Percentiles rank a stretch among this genome's conserved stretches.
phyloP scores from a whole-genome alignment of 78 protist genomes.

The Speleostelium caveatum region DNA sequence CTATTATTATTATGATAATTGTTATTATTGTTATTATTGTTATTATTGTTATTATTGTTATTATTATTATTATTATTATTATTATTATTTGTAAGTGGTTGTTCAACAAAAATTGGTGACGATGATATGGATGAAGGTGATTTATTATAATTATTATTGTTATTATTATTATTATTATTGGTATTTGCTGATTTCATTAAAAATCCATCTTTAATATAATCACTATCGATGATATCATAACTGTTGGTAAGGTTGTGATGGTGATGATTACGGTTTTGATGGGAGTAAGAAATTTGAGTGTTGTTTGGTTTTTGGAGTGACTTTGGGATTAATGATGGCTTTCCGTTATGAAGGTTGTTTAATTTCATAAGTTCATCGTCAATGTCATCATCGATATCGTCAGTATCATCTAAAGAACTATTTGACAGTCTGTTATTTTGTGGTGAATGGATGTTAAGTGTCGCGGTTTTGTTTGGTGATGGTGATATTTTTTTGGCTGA shows the following conservation, averaged over 20 bases:
- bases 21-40: background rate
- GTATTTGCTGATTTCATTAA: no score
- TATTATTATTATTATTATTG: no score
- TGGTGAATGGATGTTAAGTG: background rate
- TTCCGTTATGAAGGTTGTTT: conserved; percentile 9
- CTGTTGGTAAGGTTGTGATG: conserved; percentile 34
- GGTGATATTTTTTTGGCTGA: background rate
- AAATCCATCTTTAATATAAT: conserved; percentile 6
- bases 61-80: background rate
- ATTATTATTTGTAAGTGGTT: background rate
- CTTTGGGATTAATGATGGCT: no score
- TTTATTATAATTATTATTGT: background rate
- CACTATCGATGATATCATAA: conserved; percentile 67
- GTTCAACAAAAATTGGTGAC: background rate
- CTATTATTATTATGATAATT: background rate
- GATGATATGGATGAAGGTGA: conserved; percentile 13
- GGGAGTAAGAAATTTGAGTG: background rate
- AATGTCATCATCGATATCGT: background rate
- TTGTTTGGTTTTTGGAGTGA: background rate
- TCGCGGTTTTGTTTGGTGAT: background rate
- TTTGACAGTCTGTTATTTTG: background rate
- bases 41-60: background rate
- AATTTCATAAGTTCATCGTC: conserved; percentile 4
- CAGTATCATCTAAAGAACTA: background rate
- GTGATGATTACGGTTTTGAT: background rate